Conservation (phyloP, 2,329 filamentous ascomycete genomes). For the Aspergillus udagawae region DNA sequence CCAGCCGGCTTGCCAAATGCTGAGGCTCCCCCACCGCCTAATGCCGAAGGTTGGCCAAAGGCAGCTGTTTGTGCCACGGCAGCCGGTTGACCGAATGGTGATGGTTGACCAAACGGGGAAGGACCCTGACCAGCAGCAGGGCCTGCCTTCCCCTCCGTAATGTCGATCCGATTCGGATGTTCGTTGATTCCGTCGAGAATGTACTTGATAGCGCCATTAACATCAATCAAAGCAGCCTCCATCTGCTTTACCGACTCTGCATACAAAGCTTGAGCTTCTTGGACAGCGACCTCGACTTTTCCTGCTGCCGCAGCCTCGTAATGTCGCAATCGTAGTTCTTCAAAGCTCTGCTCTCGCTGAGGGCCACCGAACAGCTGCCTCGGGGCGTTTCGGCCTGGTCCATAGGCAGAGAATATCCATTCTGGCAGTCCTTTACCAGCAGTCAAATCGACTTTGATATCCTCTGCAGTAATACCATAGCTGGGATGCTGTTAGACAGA, state of each 20-base stretch:
- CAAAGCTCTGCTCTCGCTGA: slow-evolving; percentile 77
- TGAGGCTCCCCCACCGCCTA: slow-evolving; percentile 12
- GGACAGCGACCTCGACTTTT: slow-evolving; percentile 52
- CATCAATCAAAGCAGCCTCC: slow-evolving; percentile 63
- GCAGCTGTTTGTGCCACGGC: slow-evolving; percentile 14
- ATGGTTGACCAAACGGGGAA: slow-evolving; percentile 30
- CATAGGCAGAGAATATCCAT: slow-evolving; percentile 87
- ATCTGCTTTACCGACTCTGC: slow-evolving; percentile 67
- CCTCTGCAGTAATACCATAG: slow-evolving; percentile 54
- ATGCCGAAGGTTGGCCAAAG: slow-evolving; percentile 26
- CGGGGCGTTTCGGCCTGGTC: slow-evolving; percentile 70
- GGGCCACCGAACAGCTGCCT: slow-evolving; percentile 78
- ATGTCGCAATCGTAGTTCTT: slow-evolving; percentile 74
- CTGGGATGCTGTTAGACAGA: slow-evolving; percentile 28
- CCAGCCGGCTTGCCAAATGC: slow-evolving; percentile 16
- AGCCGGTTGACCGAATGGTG: slow-evolving; percentile 39
- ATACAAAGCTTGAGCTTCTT: slow-evolving; percentile 54
- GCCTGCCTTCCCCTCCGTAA: slow-evolving; percentile 29
- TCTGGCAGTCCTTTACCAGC: slow-evolving; percentile 61
- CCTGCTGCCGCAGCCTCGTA: slow-evolving; percentile 63
- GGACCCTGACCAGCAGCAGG: slow-evolving; percentile 11
- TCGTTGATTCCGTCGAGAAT: slow-evolving; percentile 62
- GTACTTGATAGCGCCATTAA: slow-evolving; percentile 69
- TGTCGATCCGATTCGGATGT: slow-evolving; percentile 71
- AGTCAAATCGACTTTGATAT: slow-evolving; percentile 64